Evolutionary conservation across 305 asterid genomes (phyloP), one percentile per base, ranked within the genome.

Genomic region (Solanum aculeatissimum): DNA sequence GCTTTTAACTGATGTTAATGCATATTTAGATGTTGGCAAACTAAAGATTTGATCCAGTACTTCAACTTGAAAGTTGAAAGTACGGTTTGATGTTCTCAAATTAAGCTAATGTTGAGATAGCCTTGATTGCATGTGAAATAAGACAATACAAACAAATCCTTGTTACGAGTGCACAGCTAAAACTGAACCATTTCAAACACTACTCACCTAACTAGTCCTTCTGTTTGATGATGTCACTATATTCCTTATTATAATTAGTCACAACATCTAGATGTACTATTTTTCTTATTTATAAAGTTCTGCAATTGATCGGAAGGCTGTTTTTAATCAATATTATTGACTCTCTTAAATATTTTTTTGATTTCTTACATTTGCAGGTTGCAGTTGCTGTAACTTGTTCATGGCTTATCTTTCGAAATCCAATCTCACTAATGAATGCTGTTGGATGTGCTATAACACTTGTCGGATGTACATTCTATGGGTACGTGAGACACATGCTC

Each of bases 331-430:
- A 40, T 13, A 2, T 11, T 54, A 23, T 54, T 79, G 68, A 4
- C n/a, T 32, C 18, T 54, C n/a, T 29, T 2, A 14, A 79, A 55
- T 32, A 14, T 80, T 23, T 51, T 42, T 49, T 45, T 60, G 7
- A 63, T 74, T 66, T 47, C 45, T 38, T 80, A 60, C 55, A 27
- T 29, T 51, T 62, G 55, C 89, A 95, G 98, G 99, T 96, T 86
- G 98, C 98, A 1, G 99, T 96, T 42, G 98, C 98, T 9, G 94
- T 96, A 80, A 92, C 97, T n/a, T 93, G 93, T 86, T 96, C 99
- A 35, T 96, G 99, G 99, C 86, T 96, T 82, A 95, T 96, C 40
- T 96, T 96, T 89, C 86, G 90, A 45, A 96, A 96, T 85, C 99
- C 99, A 15, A 95, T 96, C 69, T 94, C 99, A 9, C 72, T 87